phyloP scores from a whole-genome alignment of 1,139 yeast genomes.

The Citeromyces siamensis region DNA sequence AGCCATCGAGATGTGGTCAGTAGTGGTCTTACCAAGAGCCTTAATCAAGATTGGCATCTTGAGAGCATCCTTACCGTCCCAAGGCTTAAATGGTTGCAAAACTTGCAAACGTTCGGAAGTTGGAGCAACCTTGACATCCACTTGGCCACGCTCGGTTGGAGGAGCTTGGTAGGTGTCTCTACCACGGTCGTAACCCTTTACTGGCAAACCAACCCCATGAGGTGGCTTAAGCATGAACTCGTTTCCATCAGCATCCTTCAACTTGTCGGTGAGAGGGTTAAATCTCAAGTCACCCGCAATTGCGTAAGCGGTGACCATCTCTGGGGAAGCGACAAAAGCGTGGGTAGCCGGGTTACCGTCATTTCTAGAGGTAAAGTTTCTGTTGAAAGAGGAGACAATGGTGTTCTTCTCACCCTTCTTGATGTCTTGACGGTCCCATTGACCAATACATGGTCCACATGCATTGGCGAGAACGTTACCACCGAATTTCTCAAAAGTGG shows the following conservation, averaged over 20 bases:
- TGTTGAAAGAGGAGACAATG: slow-evolving; percentile 96
- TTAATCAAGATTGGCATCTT: slow-evolving; percentile 91
- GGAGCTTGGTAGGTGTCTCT: slow-evolving; percentile 97
- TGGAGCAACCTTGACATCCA: slow-evolving; percentile 71
- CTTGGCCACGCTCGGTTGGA: slow-evolving; percentile 73
- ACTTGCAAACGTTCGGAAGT: slow-evolving; percentile 82
- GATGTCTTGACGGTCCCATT: slow-evolving; percentile 98
- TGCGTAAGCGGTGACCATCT: slow-evolving; percentile 92
- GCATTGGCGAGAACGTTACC: slow-evolving; percentile 93
- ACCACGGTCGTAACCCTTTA: slow-evolving; percentile 88
- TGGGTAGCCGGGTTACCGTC: slow-evolving; percentile 98
- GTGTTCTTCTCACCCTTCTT: slow-evolving; percentile 98
- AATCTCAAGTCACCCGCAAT: slow-evolving; percentile 96
- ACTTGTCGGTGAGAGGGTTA: slow-evolving; percentile 94
- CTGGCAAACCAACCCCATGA: slow-evolving; percentile 86
- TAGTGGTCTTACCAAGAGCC: slow-evolving; percentile 96
- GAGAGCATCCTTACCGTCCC: slow-evolving; percentile 94
- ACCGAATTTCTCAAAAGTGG: slow-evolving; percentile 72
- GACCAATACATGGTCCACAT: slow-evolving; percentile 99
- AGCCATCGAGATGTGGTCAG: slow-evolving; percentile 99
- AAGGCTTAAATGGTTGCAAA: slow-evolving; percentile 81
- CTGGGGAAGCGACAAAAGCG: slow-evolving; percentile 98
- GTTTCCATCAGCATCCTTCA: slow-evolving; percentile 89
- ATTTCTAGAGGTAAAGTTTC: slow-evolving; percentile 98
- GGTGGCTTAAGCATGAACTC: slow-evolving; percentile 93